Evolutionary conservation across 495 filamentous ascomycete species (phyloP).

Genomic region (Hapsidospora chrysogenum): DNA sequence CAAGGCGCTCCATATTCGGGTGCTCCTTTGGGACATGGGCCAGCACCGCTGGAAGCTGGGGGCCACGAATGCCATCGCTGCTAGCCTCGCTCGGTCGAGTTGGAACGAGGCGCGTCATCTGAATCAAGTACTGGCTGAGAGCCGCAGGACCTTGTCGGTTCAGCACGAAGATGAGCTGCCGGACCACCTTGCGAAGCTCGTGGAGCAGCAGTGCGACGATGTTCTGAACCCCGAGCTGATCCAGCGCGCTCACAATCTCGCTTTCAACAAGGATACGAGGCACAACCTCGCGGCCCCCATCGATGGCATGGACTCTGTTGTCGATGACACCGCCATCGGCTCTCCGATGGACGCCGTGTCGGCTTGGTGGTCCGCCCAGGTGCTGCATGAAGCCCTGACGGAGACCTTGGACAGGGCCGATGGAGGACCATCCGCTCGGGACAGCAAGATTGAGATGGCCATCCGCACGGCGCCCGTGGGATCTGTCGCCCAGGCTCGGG

Average conservation of each 20-base stretch:
- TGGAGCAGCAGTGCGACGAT: constrained; percentile 61
- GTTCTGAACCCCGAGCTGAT: constrained; percentile 63
- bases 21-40: constrained; percentile 67
- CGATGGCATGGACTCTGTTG: constrained; percentile 65
- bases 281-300: constrained; percentile 42
- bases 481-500: constrained; percentile 58
- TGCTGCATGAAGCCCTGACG: constrained; percentile 54
- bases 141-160: constrained; percentile 21
- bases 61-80: constrained; percentile 45
- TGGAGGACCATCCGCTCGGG: constrained; percentile 12
- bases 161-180: constrained; percentile 47
- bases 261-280: constrained; percentile 67
- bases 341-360: constrained; percentile 81
- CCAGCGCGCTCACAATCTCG: constrained; percentile 79
- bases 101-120: constrained; percentile 67
- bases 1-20: constrained; percentile 78
- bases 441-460: constrained; percentile 35
- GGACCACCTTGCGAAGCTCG: constrained; percentile 52
- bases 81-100: constrained; percentile 50
- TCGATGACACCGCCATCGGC: constrained; percentile 72
- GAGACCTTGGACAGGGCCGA: constrained; percentile 23
- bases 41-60: constrained; percentile 43
- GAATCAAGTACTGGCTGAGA: constrained; percentile 39
- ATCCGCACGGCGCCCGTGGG: constrained; percentile 61
- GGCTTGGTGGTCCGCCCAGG: constrained; percentile 72